Conservation (phyloP, 2,329 filamentous ascomycete species). For the Ascocoryne sarcoides region DNA sequence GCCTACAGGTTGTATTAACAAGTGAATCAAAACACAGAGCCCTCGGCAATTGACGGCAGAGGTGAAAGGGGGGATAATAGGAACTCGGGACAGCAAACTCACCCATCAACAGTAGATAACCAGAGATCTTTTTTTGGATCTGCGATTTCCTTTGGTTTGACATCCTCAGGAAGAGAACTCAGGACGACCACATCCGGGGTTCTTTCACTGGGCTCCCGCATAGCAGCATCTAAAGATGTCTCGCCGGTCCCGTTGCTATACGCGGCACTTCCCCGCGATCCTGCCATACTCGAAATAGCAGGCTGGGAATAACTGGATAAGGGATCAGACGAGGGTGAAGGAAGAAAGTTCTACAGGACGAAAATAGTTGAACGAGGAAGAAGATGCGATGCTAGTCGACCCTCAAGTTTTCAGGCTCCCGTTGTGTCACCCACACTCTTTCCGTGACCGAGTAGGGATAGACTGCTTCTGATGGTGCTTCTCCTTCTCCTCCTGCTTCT, state of each 20-base stretch:
- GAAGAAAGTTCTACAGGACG: slow-evolving; percentile 1
- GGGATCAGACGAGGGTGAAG: neutral
- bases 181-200: slow-evolving; percentile 34
- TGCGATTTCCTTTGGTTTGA: slow-evolving; percentile 27
- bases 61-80: no score
- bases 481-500: no score
- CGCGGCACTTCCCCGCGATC: slow-evolving; percentile 5
- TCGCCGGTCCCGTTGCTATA: no score
- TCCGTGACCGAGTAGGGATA: slow-evolving; percentile 1
- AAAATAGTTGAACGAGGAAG: neutral
- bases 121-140: slow-evolving; percentile 39
- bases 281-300: slow-evolving; percentile 7
- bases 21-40: no score
- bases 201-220: slow-evolving; percentile 33
- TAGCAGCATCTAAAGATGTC: slow-evolving; percentile 31
- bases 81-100: slow-evolving; percentile 19
- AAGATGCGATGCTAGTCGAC: neutral
- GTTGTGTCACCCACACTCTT: slow-evolving; percentile 5
- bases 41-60: no score
- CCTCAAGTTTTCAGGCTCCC: slow-evolving; percentile 2
- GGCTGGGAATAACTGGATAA: no score
- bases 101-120: slow-evolving; percentile 42
- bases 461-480: no score
- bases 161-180: slow-evolving; percentile 28
- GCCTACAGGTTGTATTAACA: slow-evolving; percentile 24